Base-by-base conservation (phyloP, 768 basidiomycete species). In the Lactarius trivialis region DNA sequence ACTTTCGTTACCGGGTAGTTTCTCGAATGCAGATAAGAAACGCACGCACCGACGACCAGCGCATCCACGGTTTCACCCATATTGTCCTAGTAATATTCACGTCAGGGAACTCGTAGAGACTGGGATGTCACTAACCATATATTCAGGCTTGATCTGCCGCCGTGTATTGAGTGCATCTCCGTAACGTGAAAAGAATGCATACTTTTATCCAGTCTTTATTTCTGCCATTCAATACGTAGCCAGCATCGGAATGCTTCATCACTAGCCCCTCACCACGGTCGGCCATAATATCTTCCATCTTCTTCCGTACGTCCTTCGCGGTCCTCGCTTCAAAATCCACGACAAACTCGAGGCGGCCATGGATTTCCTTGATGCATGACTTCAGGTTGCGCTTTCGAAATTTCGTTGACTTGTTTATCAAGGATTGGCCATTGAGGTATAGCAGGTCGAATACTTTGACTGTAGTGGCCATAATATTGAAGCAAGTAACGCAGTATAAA, bases 391-490 rank as follows among this genome's bases (percentile, higher is more conserved):
- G 81, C 73, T 93, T 95, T 36, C 97, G 85, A 68, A 87, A 85
- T 39, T 79, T 78, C 26, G 89, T 80, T 0, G 89, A 83, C 67
- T 81, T 85, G 58, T 86, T 79, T 52, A 93, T 79, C 3, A 96
- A 80, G 4, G 87, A 86, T 70, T 81, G 79, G n/a, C 87, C 88
- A 66, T 95, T 94, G 61, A 97, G 79, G 70, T 90, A 93, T 0
- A 99, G 77, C 24, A 98, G 77, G 73, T 99, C 97, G 70, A 99
- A 98, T 11, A 98, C 83, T 74, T 97, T 98, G 82, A 97, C 95
- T 98, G 64, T 33, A n/a, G 33, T 17, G 37, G 17, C 39, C 24
- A 19, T 63, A 5, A 63, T 15, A 15, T 17, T 30, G 15, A 45
- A 48, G 28, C 32, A 4, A 56, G n/a, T 19, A 41, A 49, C 28